Base-by-base conservation (phyloP, 2,329 filamentous ascomycete genomes). In the Leptographium lundbergii region DNA sequence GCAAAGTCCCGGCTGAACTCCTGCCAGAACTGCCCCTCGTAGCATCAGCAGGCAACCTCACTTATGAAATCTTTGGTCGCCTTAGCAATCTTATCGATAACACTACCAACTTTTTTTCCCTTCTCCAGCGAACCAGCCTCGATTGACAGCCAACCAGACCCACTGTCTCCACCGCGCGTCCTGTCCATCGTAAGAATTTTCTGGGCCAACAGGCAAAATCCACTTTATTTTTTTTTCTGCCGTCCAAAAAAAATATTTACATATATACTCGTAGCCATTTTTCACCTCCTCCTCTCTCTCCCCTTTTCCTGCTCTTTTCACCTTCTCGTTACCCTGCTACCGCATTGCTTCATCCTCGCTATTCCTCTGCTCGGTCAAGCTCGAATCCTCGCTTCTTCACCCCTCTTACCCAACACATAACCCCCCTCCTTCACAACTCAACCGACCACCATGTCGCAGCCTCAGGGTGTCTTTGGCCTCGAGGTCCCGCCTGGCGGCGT, bases 401-500 rank as follows among this genome's bases (percentile, higher is more conserved):
- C 29, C 47, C 29, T 59, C 54, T 27, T 34, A 58, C 19, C 36
- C 29, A 19, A 22, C 6, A 19, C 25, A 22, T 29, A 13, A 29
- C 14, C 22, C 24, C 29, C 39, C 48, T 24, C n/a, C 34, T 11
- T 22, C n/a, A 17, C 29, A 51, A 34, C 54, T 4, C 29, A 42
- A 59, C n/a, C 29, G 13, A 5, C 27, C 57, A 56, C 57, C 9
- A 64, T 64, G 63, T 63, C 63, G 59, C 52, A 59, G 45, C 51
- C 60, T 25, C 62, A 65, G 52, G 63, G 62, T 47, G 59, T 97
- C 71, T 99, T 94, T 73, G 91, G 91, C 75, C 87, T 96, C 66
- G 86, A 90, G 79, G 88, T 97, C 74, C 91, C 91, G 67, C 81
- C 89, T 67, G 89, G 88, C 70, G 89, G 89, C 74, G 78, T 90